phyloP scores from a whole-genome alignment of 2,329 filamentous ascomycete genomes.

The Dothistroma pini region DNA sequence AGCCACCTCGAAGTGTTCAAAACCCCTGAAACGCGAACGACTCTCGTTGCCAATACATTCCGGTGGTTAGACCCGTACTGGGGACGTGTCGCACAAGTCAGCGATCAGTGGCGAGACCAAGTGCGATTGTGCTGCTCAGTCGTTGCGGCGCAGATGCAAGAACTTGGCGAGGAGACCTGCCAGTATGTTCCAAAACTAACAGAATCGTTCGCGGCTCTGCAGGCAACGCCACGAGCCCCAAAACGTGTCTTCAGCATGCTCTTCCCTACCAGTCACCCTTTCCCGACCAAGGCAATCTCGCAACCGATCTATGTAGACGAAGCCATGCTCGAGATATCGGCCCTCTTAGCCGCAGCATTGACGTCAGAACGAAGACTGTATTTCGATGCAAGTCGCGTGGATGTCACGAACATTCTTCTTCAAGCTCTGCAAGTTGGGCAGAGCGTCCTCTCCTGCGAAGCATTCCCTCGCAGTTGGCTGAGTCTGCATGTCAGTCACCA shows the following conservation, averaged over 20 bases:
- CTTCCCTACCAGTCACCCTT: constrained; percentile 87
- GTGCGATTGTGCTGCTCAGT: constrained; percentile 91
- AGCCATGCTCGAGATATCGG: constrained; percentile 80
- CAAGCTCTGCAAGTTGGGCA: constrained; percentile 80
- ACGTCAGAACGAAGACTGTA: constrained; percentile 30
- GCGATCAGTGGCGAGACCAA: constrained; percentile 86
- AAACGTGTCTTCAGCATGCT: constrained; percentile 71
- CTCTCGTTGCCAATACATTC: constrained; percentile 61
- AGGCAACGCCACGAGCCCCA: constrained; percentile 58
- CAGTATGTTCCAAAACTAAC: constrained; percentile 89
- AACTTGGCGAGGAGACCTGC: constrained; percentile 75
- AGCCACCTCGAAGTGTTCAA: constrained; percentile 77
- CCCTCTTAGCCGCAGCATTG: constrained; percentile 67
- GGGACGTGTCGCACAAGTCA: constrained; percentile 67
- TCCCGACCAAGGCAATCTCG: constrained; percentile 67
- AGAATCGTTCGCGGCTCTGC: constrained; percentile 78
- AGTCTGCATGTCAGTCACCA: constrained; percentile 70
- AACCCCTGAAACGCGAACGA: constrained; percentile 66
- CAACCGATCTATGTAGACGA: constrained; percentile 60
- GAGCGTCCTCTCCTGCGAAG: constrained; percentile 83
- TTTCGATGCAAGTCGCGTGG: constrained; percentile 50
- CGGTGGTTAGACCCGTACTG: constrained; percentile 92
- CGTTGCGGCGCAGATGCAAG: constrained; percentile 75
- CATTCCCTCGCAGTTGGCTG: constrained; percentile 85
- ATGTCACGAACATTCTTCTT: constrained; percentile 70